Conservation (phyloP, 768 basidiomycete genomes). For the Pulveroboletus frians region DNA sequence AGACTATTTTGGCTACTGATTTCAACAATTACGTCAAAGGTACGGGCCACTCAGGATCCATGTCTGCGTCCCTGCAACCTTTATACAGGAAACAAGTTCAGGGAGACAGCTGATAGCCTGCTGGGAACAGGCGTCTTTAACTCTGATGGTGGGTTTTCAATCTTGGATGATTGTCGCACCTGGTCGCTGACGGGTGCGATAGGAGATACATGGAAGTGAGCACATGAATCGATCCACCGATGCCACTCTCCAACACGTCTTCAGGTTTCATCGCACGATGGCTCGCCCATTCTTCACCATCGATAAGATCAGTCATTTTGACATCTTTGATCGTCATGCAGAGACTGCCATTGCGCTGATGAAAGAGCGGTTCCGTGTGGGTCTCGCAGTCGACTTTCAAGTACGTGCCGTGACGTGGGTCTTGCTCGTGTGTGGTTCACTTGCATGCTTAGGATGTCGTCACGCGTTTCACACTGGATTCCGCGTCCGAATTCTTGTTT, state of each 20-base stretch:
- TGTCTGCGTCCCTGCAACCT: background rate
- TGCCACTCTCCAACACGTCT: background rate
- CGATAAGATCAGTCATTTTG: conserved; percentile 58
- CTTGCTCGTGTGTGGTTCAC: background rate
- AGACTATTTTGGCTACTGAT: conserved; percentile 40
- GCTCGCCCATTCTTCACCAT: conserved; percentile 67
- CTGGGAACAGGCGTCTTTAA: conserved; percentile 55
- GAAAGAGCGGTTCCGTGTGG: conserved; percentile 39
- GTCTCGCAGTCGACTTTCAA: conserved; percentile 57
- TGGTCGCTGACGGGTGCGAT: conserved; percentile 1
- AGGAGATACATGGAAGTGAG: conserved; percentile 71
- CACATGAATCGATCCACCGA: no score
- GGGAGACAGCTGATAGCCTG: conserved; percentile 27
- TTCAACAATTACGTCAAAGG: conserved; percentile 44
- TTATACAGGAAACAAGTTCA: conserved; percentile 31
- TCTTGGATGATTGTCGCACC: background rate
- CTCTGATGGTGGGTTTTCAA: conserved; percentile 37
- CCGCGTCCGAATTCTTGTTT: conserved; percentile 52
- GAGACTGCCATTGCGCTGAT: conserved; percentile 43
- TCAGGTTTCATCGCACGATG: conserved; percentile 59
- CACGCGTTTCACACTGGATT: conserved; percentile 46
- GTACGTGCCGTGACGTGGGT: conserved; percentile 22
- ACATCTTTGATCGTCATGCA: conserved; percentile 54
- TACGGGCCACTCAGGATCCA: background rate
- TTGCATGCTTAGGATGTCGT: conserved; percentile 35